Evolutionary conservation across 257 asterid species (phyloP).

Genomic region (Fraxinus pennsylvanica): DNA sequence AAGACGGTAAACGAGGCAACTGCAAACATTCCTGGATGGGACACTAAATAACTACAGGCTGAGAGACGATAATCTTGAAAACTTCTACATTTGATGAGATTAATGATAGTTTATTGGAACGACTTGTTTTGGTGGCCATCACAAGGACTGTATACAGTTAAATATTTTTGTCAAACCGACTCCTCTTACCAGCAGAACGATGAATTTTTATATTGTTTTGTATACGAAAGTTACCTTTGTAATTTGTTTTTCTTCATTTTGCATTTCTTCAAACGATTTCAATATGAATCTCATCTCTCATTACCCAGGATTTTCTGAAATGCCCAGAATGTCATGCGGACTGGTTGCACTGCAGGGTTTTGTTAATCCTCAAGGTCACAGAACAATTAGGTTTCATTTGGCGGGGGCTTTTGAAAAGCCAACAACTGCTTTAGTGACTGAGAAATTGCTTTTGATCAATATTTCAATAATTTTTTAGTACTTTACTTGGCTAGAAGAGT

Average conservation of each 20-base stretch:
- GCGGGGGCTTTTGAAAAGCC: no score
- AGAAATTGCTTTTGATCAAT: no score
- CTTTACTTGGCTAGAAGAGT: no score
- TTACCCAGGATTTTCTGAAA: not conserved
- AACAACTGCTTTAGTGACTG: no score
- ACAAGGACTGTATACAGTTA: not conserved
- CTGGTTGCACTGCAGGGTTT: not conserved
- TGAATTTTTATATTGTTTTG: not conserved
- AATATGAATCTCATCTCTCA: not conserved
- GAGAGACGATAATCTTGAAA: conserved; percentile 8
- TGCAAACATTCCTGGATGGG: conserved; percentile 88
- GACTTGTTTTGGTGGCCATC: not conserved
- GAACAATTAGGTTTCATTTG: no score
- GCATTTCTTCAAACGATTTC: not conserved
- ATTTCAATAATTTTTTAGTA: no score
- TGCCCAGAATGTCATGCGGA: not conserved
- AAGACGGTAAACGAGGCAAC: conserved; percentile 84
- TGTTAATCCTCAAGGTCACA: no score
- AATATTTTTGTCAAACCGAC: not conserved
- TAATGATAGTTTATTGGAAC: not conserved
- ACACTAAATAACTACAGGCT: conserved; percentile 34
- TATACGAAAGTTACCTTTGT: not conserved
- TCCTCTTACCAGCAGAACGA: not conserved
- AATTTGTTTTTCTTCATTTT: not conserved
- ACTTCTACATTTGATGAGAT: not conserved